Evolutionary conservation across 192 early-diverging fungal genomes (phyloP).

Genomic region (Coemansia sp.): DNA sequence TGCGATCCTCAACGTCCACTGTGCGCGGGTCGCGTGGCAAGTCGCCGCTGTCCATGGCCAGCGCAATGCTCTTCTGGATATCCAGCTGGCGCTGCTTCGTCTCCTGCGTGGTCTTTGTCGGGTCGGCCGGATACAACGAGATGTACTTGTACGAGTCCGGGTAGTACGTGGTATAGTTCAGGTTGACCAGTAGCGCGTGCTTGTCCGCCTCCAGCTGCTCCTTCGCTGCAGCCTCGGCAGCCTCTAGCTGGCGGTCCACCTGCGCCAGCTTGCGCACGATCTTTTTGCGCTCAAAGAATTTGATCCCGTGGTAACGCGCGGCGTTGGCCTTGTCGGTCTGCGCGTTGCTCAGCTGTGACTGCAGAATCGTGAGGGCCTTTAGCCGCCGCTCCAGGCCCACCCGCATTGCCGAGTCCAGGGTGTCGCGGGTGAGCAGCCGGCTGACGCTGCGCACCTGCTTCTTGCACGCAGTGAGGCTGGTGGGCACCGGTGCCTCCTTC

Average conservation of each 20-base stretch:
- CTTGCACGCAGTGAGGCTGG: conserved; percentile 28
- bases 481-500: conserved; percentile 10
- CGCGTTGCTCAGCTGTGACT: conserved; percentile 15
- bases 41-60: conserved; percentile 22
- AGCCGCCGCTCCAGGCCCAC: conserved; percentile 30
- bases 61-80: conserved; percentile 13
- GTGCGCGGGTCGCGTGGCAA: conserved; percentile 30
- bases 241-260: conserved; percentile 2
- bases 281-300: conserved; percentile 49
- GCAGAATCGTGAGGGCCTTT: conserved; percentile 21
- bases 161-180: conserved; percentile 49
- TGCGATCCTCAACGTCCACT: conserved; percentile 23
- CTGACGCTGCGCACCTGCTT: conserved; percentile 27
- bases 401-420: conserved; percentile 19
- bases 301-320: conserved; percentile 27
- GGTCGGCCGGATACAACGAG: conserved; percentile 36
- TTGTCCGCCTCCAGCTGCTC: background rate
- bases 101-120: conserved; percentile 19
- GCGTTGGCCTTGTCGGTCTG: conserved; percentile 28
- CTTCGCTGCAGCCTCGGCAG: background rate
- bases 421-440: conserved; percentile 14
- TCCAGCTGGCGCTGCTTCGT: conserved; percentile 9
- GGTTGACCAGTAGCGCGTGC: conserved; percentile 14
- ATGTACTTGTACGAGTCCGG: conserved; percentile 46
- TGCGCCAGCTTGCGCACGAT: conserved; percentile 25